These are phyloP conservation scores for Pinus albicaulis DNA, from an alignment of 75 land plant genomes.

Conservation along the genomic window DNA sequence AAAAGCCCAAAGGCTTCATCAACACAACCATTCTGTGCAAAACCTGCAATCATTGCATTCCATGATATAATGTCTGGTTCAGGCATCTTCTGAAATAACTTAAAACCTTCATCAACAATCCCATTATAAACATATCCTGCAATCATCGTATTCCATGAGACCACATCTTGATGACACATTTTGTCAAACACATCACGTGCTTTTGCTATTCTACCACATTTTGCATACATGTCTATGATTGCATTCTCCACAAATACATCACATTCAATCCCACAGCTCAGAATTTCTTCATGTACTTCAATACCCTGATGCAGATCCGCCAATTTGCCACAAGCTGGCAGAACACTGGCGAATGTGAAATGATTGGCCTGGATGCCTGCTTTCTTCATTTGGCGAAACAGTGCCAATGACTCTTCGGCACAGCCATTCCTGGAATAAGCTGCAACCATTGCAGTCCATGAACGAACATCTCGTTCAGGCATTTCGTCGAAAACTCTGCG, in stretches of 20 bases:
- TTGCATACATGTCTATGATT: conserved; percentile 32
- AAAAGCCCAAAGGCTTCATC: not conserved
- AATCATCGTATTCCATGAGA: conserved; percentile 35
- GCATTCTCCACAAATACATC: conserved; percentile 29
- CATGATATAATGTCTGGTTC: conserved; percentile 2
- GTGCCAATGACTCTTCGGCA: conserved; percentile 17
- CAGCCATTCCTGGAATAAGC: conserved; percentile 25
- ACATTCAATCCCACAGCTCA: conserved; percentile 11
- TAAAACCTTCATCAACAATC: conserved; percentile 21
- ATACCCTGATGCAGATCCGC: not conserved
- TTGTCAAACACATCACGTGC: conserved; percentile 21
- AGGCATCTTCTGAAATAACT: conserved; percentile 19
- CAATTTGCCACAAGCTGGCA: conserved; percentile 24
- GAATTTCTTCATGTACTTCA: conserved; percentile 22
- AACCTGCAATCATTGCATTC: conserved; percentile 7
- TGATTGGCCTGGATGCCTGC: conserved; percentile 18
- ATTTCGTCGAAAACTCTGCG: conserved; percentile 9
- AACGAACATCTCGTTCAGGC: conserved; percentile 24
- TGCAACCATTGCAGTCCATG: conserved; percentile 38
- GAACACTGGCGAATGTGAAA: conserved; percentile 22
- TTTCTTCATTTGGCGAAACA: conserved; percentile 25
- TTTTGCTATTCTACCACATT: conserved; percentile 22
- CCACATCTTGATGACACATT: conserved; percentile 16
- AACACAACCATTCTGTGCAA: not conserved
- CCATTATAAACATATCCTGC: conserved; percentile 18